Evolutionary conservation across 1,284 basidiomycete genomes (phyloP), one percentile per base, ranked within the genome.

Genomic region (Farysia itapuensis): DNA sequence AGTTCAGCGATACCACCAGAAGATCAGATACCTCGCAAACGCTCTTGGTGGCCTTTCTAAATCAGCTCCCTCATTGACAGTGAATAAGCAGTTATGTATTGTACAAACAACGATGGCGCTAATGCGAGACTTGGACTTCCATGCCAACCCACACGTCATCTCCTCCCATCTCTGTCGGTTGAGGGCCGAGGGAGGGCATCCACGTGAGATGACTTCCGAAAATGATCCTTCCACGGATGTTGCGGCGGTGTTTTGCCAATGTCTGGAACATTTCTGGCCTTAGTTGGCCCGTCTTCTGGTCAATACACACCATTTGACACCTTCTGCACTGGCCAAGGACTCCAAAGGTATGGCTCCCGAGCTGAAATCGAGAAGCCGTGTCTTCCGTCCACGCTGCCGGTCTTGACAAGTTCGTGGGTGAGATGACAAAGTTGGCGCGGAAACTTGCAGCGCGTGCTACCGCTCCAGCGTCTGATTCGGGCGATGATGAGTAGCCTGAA

Each of bases 281-380:
- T 20, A 46, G 39, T 23, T 54, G 37, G 23, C 59, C 64, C 7
- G 53, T 64, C 23, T 35, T 14, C 16, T 63, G 58, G 34, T 67
- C 64, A 15, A 67, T 45, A 30, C 53, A 63, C 2, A 64, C 53
- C 64, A 67, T 67, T 48, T 64, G 53, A 23, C 64, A 67, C 9
- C 64, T 36, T 15, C 59, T 35, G 20, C 64, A 67, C 26, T 48
- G 46, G 15, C 58, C 64, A 6, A 67, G 35, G 23, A 60, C 58
- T 2, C 43, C 64, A 16, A 67, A 67, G 1, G 49, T 32, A 22
- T 64, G 49, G 2, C 32, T 35, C 3, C 64, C 64, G 16, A 67
- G 13, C 18, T 51, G 41, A 1, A 67, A 14, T 5, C 58, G 37
- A 15, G 21, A 26, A 13, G 57, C 20, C 4, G n/a, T 12, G 33